phyloP scores from a whole-genome alignment of 2,329 filamentous ascomycete genomes.

The Colletotrichum phormii region DNA sequence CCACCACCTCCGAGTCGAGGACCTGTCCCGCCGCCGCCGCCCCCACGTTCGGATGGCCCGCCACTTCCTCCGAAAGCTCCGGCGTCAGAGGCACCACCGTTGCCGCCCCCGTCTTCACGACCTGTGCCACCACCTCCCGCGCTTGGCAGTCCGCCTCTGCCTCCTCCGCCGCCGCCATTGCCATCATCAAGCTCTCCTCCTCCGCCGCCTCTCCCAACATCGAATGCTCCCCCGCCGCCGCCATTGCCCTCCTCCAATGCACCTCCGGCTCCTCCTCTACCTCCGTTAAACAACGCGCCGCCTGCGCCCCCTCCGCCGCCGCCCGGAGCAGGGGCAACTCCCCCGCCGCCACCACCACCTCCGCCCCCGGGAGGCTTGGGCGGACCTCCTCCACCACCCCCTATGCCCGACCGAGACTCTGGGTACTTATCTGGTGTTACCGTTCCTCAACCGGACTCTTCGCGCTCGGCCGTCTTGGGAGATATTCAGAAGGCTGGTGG shows the following conservation, averaged over 20 bases:
- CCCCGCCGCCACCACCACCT: constrained; percentile 50
- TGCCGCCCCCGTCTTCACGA: constrained; percentile 63
- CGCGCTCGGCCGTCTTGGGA: constrained; percentile 72
- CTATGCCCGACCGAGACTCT: constrained; percentile 68
- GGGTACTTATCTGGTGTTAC: constrained; percentile 68
- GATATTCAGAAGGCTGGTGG: constrained; percentile 79
- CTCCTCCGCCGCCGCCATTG: constrained; percentile 48
- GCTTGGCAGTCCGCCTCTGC: constrained; percentile 51
- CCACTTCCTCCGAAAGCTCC: constrained; percentile 62
- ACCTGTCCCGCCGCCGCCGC: constrained; percentile 78
- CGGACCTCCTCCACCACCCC: constrained; percentile 62
- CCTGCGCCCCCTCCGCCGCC: constrained; percentile 53
- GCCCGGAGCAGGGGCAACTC: constrained; percentile 50
- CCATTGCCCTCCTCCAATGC: constrained; percentile 47
- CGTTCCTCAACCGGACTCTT: constrained; percentile 54
- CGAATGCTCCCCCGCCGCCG: constrained; percentile 46
- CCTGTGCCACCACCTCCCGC: constrained; percentile 66
- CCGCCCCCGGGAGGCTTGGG: constrained; percentile 50
- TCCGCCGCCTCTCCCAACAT: constrained; percentile 46
- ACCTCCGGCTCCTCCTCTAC: constrained; percentile 54
- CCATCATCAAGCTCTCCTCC: constrained; percentile 46
- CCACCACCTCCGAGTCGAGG: constrained; percentile 81
- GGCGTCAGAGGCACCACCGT: constrained; percentile 56
- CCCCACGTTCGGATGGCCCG: constrained; percentile 54
- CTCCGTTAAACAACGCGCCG: constrained; percentile 45